A percentile compares a stretch with the other conserved stretches of the same genome.
phyloP scores from a whole-genome alignment of 805 yeast species.

The Cyberlindnera nakhonratchasimensis region DNA sequence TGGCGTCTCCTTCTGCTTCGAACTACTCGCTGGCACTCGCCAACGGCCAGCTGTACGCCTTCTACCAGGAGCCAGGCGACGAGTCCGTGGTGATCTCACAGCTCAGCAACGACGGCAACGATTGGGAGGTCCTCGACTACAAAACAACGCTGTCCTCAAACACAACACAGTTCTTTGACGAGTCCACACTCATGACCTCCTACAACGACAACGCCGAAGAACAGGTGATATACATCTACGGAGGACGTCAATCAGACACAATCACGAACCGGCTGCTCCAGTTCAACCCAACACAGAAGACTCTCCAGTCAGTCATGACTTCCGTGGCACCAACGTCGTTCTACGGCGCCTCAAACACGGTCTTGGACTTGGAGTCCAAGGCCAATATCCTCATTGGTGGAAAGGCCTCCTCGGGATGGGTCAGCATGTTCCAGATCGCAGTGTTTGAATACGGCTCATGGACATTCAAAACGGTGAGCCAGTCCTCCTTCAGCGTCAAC shows the following conservation, averaged over 20 bases:
- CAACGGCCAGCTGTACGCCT: constrained; percentile 22
- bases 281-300: constrained; percentile 35
- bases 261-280: constrained; percentile 43
- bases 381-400: constrained; percentile 66
- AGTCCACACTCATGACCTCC: constrained; percentile 42
- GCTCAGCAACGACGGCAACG: constrained; percentile 8
- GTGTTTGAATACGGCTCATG: constrained; percentile 68
- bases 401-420: constrained; percentile 58
- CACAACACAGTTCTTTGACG: constrained; percentile 14
- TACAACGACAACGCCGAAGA: constrained; percentile 29
- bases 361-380: constrained; percentile 39
- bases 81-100: constrained; percentile 11
- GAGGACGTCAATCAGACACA: constrained; percentile 37
- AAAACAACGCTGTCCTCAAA: constrained; percentile 15
- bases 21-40: constrained; percentile 25
- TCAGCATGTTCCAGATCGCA: constrained; percentile 69
- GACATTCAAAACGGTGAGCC: constrained; percentile 48
- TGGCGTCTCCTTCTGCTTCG: constrained; percentile 18
- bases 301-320: constrained; percentile 40
- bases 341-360: constrained; percentile 45
- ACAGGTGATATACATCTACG: constrained; percentile 48
- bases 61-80: constrained; percentile 10
- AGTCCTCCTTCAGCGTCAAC: constrained; percentile 37
- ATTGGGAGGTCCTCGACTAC: constrained; percentile 18
- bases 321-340: constrained; percentile 54